Evolutionary conservation across 305 asterid genomes (phyloP).

Genomic region (Ajuga reptans): DNA sequence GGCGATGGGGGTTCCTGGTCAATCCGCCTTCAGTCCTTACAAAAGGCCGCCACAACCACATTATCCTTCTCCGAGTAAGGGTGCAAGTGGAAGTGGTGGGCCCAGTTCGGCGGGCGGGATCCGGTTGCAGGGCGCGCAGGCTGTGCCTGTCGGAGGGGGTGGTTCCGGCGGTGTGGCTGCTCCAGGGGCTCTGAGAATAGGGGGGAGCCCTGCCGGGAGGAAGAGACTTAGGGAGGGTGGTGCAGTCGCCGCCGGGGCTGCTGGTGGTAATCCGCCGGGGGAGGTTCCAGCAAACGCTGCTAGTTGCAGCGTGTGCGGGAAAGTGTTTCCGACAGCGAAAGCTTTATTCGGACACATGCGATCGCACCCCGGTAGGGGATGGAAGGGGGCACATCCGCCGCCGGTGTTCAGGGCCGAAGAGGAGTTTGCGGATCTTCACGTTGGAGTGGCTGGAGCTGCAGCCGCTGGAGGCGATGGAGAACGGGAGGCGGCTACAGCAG

Average conservation of each 20-base stretch:
- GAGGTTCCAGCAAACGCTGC: neutral
- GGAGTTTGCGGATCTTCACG: constrained; percentile 28
- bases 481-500: neutral
- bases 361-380: constrained; percentile 26
- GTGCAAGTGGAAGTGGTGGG: neutral
- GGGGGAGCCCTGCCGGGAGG: neutral
- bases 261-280: neutral
- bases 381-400: constrained; percentile 42
- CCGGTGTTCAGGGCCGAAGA: constrained; percentile 30
- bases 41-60: neutral
- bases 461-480: neutral
- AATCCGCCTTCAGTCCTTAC: constrained; percentile 12
- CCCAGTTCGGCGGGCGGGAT: neutral
- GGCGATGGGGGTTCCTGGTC: neutral
- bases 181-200: neutral
- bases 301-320: constrained; percentile 26
- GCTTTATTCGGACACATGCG: constrained; percentile 42
- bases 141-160: neutral
- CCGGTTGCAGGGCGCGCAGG: neutral
- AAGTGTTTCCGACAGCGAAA: neutral
- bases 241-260: neutral
- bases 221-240: constrained; percentile 5
- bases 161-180: neutral
- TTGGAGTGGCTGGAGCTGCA: neutral
- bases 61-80: neutral